Evolutionary conservation across 176 grass and related monocot species (phyloP).

Genomic region (Carex kokanica): DNA sequence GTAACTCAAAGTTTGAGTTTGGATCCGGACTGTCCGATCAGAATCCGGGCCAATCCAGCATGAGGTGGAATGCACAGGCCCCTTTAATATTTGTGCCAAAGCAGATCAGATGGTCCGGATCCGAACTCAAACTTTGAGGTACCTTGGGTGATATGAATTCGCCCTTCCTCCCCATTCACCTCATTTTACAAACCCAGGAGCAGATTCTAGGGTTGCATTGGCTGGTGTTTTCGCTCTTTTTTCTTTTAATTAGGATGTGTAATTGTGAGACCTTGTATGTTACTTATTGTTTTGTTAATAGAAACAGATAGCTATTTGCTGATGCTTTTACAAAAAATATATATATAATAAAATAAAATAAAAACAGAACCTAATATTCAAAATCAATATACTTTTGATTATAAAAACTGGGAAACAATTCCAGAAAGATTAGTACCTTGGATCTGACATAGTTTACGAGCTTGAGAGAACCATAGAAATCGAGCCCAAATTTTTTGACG

Average conservation of each 20-base stretch:
- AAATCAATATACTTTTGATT: not conserved
- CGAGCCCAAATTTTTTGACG: conserved; percentile 46
- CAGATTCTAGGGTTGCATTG: not conserved
- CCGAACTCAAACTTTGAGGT: too few species aligned
- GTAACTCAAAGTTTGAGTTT: too few species aligned
- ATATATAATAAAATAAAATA: not conserved
- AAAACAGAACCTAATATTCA: not conserved
- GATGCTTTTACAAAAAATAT: not conserved
- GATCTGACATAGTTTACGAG: conserved; percentile 77
- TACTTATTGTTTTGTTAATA: not conserved
- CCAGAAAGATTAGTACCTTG: conserved; percentile 42
- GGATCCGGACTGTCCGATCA: too few species aligned
- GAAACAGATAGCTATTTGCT: not conserved
- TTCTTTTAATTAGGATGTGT: not conserved
- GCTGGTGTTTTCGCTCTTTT: not conserved
- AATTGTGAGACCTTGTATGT: not conserved
- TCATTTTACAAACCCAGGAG: not conserved
- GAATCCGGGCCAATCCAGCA: too few species aligned
- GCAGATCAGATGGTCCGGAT: too few species aligned
- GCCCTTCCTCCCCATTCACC: not conserved
- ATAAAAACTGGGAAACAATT: not conserved
- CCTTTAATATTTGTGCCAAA: too few species aligned
- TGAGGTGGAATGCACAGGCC: too few species aligned
- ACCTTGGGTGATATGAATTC: too few species aligned
- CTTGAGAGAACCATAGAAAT: conserved; percentile 89